Evolutionary conservation across 2,329 filamentous ascomycete genomes (phyloP).

Genomic region (Metarhizium brunneum): DNA sequence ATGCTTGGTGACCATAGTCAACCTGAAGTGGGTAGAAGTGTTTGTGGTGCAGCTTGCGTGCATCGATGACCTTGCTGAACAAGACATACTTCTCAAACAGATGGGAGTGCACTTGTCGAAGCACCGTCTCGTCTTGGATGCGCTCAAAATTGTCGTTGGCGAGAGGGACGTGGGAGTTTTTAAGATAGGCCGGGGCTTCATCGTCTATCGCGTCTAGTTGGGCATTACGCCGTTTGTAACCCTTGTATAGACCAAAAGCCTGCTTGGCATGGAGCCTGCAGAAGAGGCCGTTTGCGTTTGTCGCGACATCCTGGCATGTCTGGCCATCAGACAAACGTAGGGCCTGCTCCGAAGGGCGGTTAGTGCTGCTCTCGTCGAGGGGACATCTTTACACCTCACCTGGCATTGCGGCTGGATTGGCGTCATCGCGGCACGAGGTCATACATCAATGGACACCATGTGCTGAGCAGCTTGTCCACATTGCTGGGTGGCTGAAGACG

Average conservation of each 20-base stretch:
- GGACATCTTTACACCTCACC: not conserved
- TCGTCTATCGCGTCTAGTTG: constrained; percentile 12
- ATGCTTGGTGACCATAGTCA: constrained; percentile 17
- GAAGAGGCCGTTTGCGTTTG: constrained; percentile 15
- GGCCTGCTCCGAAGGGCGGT: not conserved
- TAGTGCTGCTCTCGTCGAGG: not conserved
- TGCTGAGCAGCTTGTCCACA: too few species aligned
- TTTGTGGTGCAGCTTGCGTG: constrained; percentile 15
- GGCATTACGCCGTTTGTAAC: constrained; percentile 18
- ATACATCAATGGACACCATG: not conserved
- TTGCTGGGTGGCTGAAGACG: not conserved
- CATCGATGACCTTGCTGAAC: constrained; percentile 15
- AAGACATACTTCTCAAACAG: constrained; percentile 14
- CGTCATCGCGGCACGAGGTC: not conserved
- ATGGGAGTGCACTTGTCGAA: constrained; percentile 11
- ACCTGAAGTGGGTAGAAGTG: constrained; percentile 15
- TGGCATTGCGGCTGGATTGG: not conserved
- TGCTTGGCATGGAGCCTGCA: constrained; percentile 16
- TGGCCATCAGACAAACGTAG: constrained; percentile 30
- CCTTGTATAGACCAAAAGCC: constrained; percentile 13
- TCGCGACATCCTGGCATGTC: constrained; percentile 48
- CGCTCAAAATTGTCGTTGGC: constrained; percentile 14
- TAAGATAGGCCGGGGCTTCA: constrained; percentile 8
- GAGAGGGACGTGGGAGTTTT: constrained; percentile 7
- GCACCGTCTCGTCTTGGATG: constrained; percentile 6